Percentiles rank a stretch among this genome's conserved stretches.
These are phyloP conservation scores for Venturia pyrina DNA, from an alignment of 2,329 filamentous ascomycete genomes.

Conservation along the genomic window DNA sequence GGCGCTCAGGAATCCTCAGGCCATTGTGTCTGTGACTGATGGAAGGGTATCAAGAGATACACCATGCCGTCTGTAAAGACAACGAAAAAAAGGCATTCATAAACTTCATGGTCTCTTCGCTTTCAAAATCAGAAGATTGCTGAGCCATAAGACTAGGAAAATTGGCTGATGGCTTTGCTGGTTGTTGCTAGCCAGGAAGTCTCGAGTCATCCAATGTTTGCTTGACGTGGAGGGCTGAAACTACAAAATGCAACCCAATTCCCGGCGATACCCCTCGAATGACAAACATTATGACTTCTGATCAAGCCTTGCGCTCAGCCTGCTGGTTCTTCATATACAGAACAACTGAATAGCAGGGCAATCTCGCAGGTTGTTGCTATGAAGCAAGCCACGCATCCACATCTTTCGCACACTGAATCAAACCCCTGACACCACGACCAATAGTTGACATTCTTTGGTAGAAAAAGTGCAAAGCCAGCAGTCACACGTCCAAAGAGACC, in stretches of 20 bases:
- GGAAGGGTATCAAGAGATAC: not conserved
- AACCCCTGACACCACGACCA: not conserved
- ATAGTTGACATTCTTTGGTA: not conserved
- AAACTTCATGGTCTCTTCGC: not conserved
- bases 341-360: not conserved
- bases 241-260: not conserved
- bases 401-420: not conserved
- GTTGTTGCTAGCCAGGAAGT: not conserved
- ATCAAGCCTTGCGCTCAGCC: not conserved
- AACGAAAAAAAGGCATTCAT: not conserved
- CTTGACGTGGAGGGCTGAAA: not conserved
- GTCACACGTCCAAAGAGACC: too few species aligned
- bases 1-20: not conserved
- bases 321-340: not conserved
- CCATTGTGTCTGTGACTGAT: conserved; percentile 1
- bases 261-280: not conserved
- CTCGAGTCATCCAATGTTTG: not conserved
- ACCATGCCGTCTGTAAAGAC: not conserved
- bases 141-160: not conserved
- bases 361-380: not conserved
- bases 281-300: not conserved
- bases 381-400: not conserved
- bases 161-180: not conserved
- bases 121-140: not conserved
- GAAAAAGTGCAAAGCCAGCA: too few species aligned